These are phyloP conservation scores for Blastocystis sp. DNA, from an alignment of 352 stramenopile genomes.

Conservation along the genomic window DNA sequence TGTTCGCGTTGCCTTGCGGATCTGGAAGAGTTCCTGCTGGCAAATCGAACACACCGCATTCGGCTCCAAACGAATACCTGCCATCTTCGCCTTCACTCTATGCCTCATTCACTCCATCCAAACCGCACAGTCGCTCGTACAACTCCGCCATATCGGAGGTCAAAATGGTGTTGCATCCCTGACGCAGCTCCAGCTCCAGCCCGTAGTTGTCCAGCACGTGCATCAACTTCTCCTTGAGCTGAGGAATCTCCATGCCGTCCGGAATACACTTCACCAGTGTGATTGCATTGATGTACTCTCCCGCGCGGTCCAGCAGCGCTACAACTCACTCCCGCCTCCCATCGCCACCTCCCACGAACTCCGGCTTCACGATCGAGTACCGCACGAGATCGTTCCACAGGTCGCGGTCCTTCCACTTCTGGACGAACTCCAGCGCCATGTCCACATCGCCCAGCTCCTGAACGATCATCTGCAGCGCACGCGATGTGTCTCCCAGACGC, in stretches of 20 bases:
- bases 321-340: background rate
- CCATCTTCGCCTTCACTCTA: conserved; percentile 47
- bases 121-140: conserved; percentile 22
- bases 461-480: conserved; percentile 54
- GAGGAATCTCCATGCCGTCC: conserved; percentile 34
- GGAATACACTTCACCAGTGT: conserved; percentile 48
- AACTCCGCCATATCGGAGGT: conserved; percentile 35
- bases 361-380: conserved; percentile 34
- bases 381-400: conserved; percentile 44
- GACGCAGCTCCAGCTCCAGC: conserved; percentile 50
- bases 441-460: conserved; percentile 53
- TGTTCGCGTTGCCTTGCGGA: conserved; percentile 31
- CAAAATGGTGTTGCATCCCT: conserved; percentile 54
- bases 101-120: background rate
- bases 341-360: conserved; percentile 22
- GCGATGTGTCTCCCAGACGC: conserved; percentile 29
- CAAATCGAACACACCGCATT: conserved; percentile 33
- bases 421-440: conserved; percentile 49
- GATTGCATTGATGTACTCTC: conserved; percentile 53
- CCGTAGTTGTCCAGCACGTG: conserved; percentile 51
- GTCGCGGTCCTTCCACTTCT: conserved; percentile 54
- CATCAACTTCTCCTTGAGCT: conserved; percentile 49
- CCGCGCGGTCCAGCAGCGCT: conserved; percentile 44
- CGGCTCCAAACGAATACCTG: conserved; percentile 11
- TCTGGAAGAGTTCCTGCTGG: conserved; percentile 49